Conservation (phyloP, 2,329 filamentous ascomycete species). For the Penicillium sp. region DNA sequence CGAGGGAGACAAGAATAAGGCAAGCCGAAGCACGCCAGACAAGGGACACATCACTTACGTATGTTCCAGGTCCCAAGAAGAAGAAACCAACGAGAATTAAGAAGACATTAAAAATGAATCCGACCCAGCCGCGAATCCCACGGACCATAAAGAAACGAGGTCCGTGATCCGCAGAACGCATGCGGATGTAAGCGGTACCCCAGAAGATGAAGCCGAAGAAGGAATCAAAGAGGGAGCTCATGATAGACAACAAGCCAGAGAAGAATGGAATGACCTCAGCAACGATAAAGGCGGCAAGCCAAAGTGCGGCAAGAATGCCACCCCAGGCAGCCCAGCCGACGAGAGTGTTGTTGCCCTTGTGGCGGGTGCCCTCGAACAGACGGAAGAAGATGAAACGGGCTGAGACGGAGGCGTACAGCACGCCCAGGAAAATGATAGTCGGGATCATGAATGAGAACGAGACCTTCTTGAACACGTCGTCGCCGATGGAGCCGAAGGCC, state of each 20-base stretch:
- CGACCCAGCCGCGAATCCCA: slow-evolving; percentile 38
- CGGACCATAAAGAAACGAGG: slow-evolving; percentile 35
- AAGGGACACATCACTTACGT: slow-evolving; percentile 40
- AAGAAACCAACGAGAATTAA: slow-evolving; percentile 69
- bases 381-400: slow-evolving; percentile 89
- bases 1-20: slow-evolving; percentile 23
- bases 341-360: slow-evolving; percentile 72
- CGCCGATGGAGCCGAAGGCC: slow-evolving; percentile 73
- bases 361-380: slow-evolving; percentile 66
- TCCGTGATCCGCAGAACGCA: slow-evolving; percentile 36
- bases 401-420: slow-evolving; percentile 81
- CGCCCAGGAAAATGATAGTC: slow-evolving; percentile 83
- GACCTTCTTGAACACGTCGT: slow-evolving; percentile 70
- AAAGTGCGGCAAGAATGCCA: slow-evolving; percentile 55
- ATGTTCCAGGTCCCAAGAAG: slow-evolving; percentile 74
- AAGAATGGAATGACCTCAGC: slow-evolving; percentile 92
- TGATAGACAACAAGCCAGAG: slow-evolving; percentile 54
- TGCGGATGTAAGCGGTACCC: slow-evolving; percentile 41
- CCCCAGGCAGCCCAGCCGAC: slow-evolving; percentile 73
- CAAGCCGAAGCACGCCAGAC: not conserved
- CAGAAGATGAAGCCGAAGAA: slow-evolving; percentile 80
- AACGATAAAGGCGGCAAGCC: slow-evolving; percentile 86
- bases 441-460: slow-evolving; percentile 93
- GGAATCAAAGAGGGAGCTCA: slow-evolving; percentile 72
- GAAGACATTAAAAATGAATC: slow-evolving; percentile 54